Evolutionary conservation across 2,329 filamentous ascomycete genomes (phyloP).

Genomic region (Colletotrichum aenigma): DNA sequence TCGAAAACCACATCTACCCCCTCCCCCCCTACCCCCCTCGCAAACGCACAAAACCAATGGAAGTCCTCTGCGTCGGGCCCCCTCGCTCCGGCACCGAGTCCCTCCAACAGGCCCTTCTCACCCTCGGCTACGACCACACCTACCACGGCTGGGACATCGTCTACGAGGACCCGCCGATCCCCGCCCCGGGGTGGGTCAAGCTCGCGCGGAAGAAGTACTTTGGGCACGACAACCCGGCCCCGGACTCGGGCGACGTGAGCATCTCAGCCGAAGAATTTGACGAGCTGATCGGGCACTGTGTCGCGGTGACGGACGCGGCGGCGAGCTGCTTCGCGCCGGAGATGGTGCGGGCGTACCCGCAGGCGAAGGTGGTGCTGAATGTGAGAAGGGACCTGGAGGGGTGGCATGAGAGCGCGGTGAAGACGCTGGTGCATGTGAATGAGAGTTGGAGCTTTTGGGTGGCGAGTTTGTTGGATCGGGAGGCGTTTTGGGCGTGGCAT

Average conservation of each 20-base stretch:
- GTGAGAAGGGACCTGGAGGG: conserved; percentile 41
- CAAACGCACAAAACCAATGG: conserved; percentile 34
- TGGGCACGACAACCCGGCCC: conserved; percentile 3
- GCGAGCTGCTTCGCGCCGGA: conserved; percentile 44
- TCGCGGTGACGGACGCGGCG: conserved; percentile 46
- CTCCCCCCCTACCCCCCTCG: conserved; percentile 24
- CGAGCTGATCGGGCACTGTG: conserved; percentile 28
- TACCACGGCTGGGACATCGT: conserved; percentile 38
- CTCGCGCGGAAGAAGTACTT: conserved; percentile 31
- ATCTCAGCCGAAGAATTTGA: conserved; percentile 28
- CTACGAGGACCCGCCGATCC: conserved; percentile 28
- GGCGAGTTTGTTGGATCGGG: conserved; percentile 27
- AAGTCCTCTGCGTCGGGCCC: conserved; percentile 36
- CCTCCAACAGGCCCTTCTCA: conserved; percentile 33
- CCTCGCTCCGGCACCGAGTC: conserved; percentile 39
- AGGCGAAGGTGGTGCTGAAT: conserved; percentile 49
- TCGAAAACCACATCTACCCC: conserved; percentile 21
- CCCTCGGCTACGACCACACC: conserved; percentile 35
- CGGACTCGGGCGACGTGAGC: not conserved
- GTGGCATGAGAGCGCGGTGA: conserved; percentile 39
- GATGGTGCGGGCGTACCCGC: conserved; percentile 11
- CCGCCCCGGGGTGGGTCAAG: conserved; percentile 24
- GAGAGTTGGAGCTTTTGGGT: conserved; percentile 31
- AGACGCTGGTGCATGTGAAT: conserved; percentile 27
- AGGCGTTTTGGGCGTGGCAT: conserved; percentile 37